Conservation (phyloP, 192 early-diverging fungal species). For the Pecoramyces ruminantium region DNA sequence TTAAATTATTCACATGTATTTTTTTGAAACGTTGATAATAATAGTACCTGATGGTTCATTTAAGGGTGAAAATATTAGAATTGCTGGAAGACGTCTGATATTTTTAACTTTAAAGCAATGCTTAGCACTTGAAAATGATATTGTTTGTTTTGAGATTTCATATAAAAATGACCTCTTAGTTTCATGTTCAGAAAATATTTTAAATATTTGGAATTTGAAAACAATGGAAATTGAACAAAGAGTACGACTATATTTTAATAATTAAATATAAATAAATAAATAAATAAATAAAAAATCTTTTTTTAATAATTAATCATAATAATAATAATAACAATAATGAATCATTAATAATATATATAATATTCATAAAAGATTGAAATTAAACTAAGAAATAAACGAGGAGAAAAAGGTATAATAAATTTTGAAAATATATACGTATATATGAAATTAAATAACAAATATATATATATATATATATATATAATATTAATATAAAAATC, state of each 20-base stretch:
- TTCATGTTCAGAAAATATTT: conserved; percentile 16
- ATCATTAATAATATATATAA: too few relatives aligned
- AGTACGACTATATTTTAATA: too few relatives aligned
- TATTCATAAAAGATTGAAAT: not conserved
- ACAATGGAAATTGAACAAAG: conserved; percentile 17
- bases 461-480: too few relatives aligned
- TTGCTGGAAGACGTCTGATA: conserved; percentile 26
- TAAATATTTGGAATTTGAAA: conserved; percentile 27
- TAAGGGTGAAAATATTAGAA: conserved; percentile 21
- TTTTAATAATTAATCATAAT: too few relatives aligned
- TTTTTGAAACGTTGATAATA: too few relatives aligned
- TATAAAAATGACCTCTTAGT: conserved; percentile 8
- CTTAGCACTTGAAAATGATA: conserved; percentile 21
- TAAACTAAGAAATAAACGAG: not conserved
- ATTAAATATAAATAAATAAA: too few relatives aligned
- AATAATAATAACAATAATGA: too few relatives aligned
- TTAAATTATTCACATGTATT: not conserved
- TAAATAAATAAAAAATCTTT: too few relatives aligned
- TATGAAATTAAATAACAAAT: too few relatives aligned
- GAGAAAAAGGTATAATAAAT: not conserved
- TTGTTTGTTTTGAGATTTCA: conserved; percentile 23
- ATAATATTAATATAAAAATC: too few relatives aligned
- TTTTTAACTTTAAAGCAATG: conserved; percentile 20
- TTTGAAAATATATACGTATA: not conserved
- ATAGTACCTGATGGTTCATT: conserved; percentile 23